These are phyloP conservation scores for Paradendryphiella salina DNA, from an alignment of 2,329 filamentous ascomycete genomes.

Conservation along the genomic window DNA sequence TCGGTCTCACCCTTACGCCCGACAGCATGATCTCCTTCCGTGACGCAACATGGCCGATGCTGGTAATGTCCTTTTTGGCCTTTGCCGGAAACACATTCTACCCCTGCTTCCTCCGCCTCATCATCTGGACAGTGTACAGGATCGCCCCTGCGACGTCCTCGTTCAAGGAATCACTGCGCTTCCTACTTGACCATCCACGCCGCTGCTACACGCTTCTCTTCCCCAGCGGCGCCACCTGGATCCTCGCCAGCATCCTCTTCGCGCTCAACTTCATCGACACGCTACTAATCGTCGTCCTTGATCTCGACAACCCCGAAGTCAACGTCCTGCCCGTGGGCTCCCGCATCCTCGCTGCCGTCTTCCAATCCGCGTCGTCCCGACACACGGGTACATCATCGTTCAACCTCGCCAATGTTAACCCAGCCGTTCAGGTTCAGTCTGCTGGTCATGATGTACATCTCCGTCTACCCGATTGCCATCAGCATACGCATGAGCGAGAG, in stretches of 20 bases:
- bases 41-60: constrained; percentile 71
- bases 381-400: constrained; percentile 89
- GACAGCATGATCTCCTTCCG: constrained; percentile 94
- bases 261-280: constrained; percentile 82
- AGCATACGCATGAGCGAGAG: constrained; percentile 92
- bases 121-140: constrained; percentile 81
- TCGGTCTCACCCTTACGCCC: constrained; percentile 87
- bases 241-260: constrained; percentile 85
- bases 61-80: constrained; percentile 82
- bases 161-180: constrained; percentile 85
- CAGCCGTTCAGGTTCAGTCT: constrained; percentile 90
- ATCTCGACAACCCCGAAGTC: constrained; percentile 74
- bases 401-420: constrained; percentile 76
- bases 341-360: constrained; percentile 81
- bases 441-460: constrained; percentile 99
- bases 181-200: constrained; percentile 90
- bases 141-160: constrained; percentile 66
- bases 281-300: constrained; percentile 88
- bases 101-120: constrained; percentile 90
- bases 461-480: constrained; percentile 94
- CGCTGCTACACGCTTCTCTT: constrained; percentile 96
- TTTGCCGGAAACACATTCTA: constrained; percentile 95
- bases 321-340: constrained; percentile 69
- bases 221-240: constrained; percentile 88
- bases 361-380: constrained; percentile 85